A percentile compares a stretch with the other conserved stretches of the same genome.
Evolutionary conservation across 2,329 filamentous ascomycete genomes (phyloP).

Genomic region (Penicillium griseofulvum): DNA sequence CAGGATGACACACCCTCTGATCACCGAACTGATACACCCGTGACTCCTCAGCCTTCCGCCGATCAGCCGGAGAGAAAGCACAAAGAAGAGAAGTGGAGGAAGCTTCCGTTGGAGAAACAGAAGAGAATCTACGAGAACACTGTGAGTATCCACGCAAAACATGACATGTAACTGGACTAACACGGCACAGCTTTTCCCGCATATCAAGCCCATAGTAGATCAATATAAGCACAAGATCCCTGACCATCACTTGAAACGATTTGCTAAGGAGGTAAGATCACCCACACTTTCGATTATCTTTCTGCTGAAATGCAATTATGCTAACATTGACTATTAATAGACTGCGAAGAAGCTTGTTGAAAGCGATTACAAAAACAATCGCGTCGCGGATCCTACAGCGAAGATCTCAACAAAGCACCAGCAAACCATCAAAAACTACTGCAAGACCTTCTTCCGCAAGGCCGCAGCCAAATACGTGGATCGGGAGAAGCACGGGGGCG

Average conservation of each 20-base stretch:
- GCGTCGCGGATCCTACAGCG: constrained; percentile 73
- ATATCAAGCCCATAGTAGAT: constrained; percentile 80
- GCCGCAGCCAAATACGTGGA: constrained; percentile 73
- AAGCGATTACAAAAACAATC: constrained; percentile 85
- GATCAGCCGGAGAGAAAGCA: constrained; percentile 52
- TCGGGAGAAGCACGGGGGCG: constrained; percentile 64
- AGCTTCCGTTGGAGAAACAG: constrained; percentile 66
- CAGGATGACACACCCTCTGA: constrained; percentile 55
- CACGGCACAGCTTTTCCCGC: constrained; percentile 67
- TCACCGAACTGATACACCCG: constrained; percentile 55
- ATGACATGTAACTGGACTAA: constrained; percentile 5
- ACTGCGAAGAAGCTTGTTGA: constrained; percentile 85
- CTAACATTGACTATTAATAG: constrained; percentile 25
- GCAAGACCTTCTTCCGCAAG: constrained; percentile 82
- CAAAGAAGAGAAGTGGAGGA: constrained; percentile 51
- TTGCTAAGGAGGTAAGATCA: constrained; percentile 58
- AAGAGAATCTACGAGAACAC: constrained; percentile 95
- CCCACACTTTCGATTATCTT: constrained; percentile 13
- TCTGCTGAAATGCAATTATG: neutral
- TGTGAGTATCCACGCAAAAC: constrained; percentile 53
- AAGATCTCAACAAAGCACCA: constrained; percentile 73
- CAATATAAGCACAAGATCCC: constrained; percentile 85
- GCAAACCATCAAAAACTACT: constrained; percentile 78
- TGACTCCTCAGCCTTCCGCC: constrained; percentile 58
- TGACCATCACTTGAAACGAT: constrained; percentile 68